These are phyloP conservation scores for Geranomyces variabilis DNA, from an alignment of 192 early-diverging fungal species.

Conservation along the genomic window DNA sequence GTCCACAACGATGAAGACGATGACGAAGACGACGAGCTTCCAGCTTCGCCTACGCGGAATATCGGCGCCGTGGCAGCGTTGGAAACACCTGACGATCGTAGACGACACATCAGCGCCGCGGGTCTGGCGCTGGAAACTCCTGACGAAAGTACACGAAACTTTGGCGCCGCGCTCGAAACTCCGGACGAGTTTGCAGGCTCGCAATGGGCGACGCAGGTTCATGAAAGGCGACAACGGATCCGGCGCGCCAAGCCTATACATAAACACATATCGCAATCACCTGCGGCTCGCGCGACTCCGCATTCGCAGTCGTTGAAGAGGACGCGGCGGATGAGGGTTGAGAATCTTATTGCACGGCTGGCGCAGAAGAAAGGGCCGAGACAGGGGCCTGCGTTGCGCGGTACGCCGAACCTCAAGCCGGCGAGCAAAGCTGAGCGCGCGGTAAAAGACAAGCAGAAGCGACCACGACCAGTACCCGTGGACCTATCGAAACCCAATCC, in stretches of 20 bases:
- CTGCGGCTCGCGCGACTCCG: neutral
- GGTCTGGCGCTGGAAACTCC: too few relatives aligned
- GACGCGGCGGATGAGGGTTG: neutral
- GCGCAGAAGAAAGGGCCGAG: constrained; percentile 2
- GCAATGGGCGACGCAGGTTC: neutral
- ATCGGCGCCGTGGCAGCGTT: too few relatives aligned
- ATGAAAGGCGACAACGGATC: constrained; percentile 13
- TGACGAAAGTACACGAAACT: too few relatives aligned
- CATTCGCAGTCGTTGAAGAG: neutral
- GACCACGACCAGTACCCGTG: neutral
- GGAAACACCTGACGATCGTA: too few relatives aligned
- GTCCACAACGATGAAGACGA: too few relatives aligned
- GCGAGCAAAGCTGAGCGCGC: neutral
- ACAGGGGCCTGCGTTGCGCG: neutral
- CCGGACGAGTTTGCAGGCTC: neutral
- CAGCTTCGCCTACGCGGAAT: too few relatives aligned
- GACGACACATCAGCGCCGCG: too few relatives aligned
- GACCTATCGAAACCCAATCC: too few relatives aligned
- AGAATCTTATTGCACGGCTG: neutral
- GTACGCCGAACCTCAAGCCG: neutral
- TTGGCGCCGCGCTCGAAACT: neutral
- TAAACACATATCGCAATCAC: constrained; percentile 7
- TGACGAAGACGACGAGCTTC: too few relatives aligned
- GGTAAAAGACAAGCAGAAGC: neutral
- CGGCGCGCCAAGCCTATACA: constrained; percentile 13